Conservation (phyloP, 352 stramenopile species). For the Phytophthora colocasiae region DNA sequence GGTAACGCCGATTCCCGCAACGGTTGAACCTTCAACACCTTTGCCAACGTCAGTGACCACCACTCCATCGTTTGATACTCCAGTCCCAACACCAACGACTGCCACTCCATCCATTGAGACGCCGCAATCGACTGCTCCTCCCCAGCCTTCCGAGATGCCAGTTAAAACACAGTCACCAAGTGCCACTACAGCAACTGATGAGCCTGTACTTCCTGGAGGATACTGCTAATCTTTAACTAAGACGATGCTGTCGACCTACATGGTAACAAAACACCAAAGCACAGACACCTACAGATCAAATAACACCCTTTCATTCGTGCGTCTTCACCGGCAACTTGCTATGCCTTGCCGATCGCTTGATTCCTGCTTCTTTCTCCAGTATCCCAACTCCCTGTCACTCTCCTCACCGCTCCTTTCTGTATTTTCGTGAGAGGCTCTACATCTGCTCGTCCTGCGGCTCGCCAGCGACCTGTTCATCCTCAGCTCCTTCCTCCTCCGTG, state of each 20-base stretch:
- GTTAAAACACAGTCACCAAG: conserved; percentile 1
- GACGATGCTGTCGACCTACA: conserved; percentile 2
- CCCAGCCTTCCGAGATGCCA: neutral
- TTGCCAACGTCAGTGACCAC: conserved; percentile 16
- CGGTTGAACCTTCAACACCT: conserved; percentile 2
- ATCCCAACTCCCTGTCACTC: neutral
- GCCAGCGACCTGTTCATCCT: conserved; percentile 47
- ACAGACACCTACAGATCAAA: conserved; percentile 22
- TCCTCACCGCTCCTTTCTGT: neutral
- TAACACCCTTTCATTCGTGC: conserved; percentile 37
- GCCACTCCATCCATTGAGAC: conserved; percentile 1
- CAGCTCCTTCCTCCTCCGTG: conserved; percentile 64
- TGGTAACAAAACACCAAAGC: neutral
- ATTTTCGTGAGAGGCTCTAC: conserved; percentile 26
- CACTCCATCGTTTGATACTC: neutral
- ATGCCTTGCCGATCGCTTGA: conserved; percentile 16
- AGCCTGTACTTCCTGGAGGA: conserved; percentile 20
- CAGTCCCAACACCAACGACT: neutral
- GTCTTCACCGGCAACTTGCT: conserved; percentile 25
- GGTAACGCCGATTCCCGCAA: neutral
- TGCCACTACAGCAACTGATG: conserved; percentile 9
- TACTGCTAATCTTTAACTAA: conserved; percentile 16
- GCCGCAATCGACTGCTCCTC: neutral
- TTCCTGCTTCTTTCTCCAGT: conserved; percentile 2
- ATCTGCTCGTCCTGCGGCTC: conserved; percentile 69